phyloP scores from a whole-genome alignment of 805 yeast species.

The Pichia insulana region DNA sequence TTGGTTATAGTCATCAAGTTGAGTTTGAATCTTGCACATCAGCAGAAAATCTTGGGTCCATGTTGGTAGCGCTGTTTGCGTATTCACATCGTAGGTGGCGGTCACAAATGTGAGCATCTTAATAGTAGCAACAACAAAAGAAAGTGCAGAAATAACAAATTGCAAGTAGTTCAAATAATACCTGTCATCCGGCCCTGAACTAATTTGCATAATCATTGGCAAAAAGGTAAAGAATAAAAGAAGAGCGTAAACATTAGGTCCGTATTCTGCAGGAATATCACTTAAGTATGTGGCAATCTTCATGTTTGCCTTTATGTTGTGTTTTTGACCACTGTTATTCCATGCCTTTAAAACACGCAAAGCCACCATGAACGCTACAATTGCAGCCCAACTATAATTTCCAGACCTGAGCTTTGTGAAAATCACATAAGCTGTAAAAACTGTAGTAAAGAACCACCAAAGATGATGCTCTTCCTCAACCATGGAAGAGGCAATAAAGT shows the following conservation, averaged over 20 bases:
- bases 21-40: conserved; percentile 28
- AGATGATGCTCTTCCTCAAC: conserved; percentile 94
- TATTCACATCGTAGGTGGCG: conserved; percentile 21
- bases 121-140: conserved; percentile 21
- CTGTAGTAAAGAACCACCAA: conserved; percentile 77
- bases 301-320: conserved; percentile 36
- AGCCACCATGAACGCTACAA: conserved; percentile 22
- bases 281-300: conserved; percentile 40
- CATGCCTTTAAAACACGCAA: conserved; percentile 66
- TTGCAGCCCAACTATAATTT: conserved; percentile 12
- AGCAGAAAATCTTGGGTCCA: conserved; percentile 18
- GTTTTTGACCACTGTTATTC: conserved; percentile 88
- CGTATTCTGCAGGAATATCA: conserved; percentile 13
- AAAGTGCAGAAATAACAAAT: conserved; percentile 31
- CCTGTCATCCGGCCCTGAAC: neutral
- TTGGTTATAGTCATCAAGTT: conserved; percentile 23
- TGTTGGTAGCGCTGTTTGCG: conserved; percentile 12
- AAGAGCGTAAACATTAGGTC: conserved; percentile 16
- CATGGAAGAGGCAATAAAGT: conserved; percentile 78
- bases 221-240: conserved; percentile 16
- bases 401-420: conserved; percentile 11
- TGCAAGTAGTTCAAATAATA: conserved; percentile 1
- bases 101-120: conserved; percentile 23
- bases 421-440: conserved; percentile 18
- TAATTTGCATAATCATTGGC: conserved; percentile 10